Percentiles rank a stretch among this genome's conserved stretches.
phyloP scores from a whole-genome alignment of 495 filamentous ascomycete species.

The Aspergillus mulundensis region DNA sequence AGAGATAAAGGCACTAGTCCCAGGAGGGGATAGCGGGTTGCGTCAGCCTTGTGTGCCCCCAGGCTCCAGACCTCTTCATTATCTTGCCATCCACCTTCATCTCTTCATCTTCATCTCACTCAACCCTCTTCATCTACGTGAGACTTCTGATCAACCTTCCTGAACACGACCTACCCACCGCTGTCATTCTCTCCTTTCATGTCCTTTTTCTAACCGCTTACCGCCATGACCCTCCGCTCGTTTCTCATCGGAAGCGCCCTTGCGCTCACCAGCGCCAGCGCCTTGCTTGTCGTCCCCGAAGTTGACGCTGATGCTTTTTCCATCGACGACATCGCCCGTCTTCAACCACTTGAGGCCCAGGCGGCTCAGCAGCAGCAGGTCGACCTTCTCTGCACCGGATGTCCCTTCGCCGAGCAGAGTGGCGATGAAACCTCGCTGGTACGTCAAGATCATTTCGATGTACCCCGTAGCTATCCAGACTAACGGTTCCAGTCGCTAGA shows the following conservation, averaged over 20 bases:
- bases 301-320: slow-evolving; percentile 26
- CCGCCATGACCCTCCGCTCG: slow-evolving; percentile 43
- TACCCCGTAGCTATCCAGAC: slow-evolving; percentile 1
- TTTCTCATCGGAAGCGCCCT: slow-evolving; percentile 38
- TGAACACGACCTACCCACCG: not conserved
- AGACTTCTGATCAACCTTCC: not conserved
- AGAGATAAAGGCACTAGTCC: not conserved
- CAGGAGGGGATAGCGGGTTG: not conserved
- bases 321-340: slow-evolving; percentile 22
- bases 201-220: slow-evolving; percentile 9
- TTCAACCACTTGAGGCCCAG: slow-evolving; percentile 28
- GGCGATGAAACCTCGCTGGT: slow-evolving; percentile 37
- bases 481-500: slow-evolving; percentile 32
- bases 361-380: slow-evolving; percentile 31
- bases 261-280: slow-evolving; percentile 39
- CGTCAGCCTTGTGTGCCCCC: slow-evolving; percentile 1
- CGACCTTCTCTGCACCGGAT: slow-evolving; percentile 43
- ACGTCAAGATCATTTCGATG: slow-evolving; percentile 18
- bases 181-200: not conserved
- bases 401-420: slow-evolving; percentile 42
- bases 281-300: slow-evolving; percentile 48
- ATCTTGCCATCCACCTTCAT: not conserved
- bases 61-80: not conserved
- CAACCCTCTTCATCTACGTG: not conserved
- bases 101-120: not conserved